Base-by-base conservation (phyloP, 225 moss, liverwort and hornwort genomes). In the Bryum argenteum region DNA sequence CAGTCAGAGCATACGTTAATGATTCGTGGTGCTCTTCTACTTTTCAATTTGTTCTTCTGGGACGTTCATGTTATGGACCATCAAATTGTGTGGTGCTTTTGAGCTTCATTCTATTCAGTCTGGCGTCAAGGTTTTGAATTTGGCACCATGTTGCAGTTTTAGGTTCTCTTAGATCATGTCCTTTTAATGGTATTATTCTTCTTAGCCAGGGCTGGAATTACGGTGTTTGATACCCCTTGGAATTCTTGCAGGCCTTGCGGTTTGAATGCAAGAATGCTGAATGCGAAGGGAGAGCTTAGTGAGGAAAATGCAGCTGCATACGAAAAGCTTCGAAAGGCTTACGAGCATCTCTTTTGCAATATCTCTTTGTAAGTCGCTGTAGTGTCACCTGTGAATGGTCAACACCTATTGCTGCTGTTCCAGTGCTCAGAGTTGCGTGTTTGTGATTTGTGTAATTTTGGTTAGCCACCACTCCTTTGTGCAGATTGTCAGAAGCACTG, bases 241-340 rank as follows among this genome's bases (percentile, higher is more conserved):
- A 65, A 51, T 74, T 54, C 22, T 78, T 53, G 63, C 82, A 92
- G 92, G 80, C 90, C 14, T 84, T 98, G 77, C 82, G 92, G 56
- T 63, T 98, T 66, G 98, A 98, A 98, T 75, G 92, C 90, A 58
- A 86, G 92, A 63, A 94, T 98, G 87, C 83, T 98, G 43, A 98
- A 94, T 83, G 94, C 88, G 37, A 94, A 91, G 74, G 98, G 98
- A 68, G 98, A 94, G 84, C 84, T 94, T 42, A 98, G 91, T 79
- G 98, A 94, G 69, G 98, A 98, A 67, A 91, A 91, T 84, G 92
- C 91, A 54, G 75, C 91, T 63, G 91, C 94, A 0, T 98, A 98
- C 66, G 98, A 98, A 80, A 98, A 98, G 67, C 85, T 98, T 75
- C 91, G 98, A 62, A 98, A 98, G 71, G 85, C 94, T 14, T 98